phyloP scores from a whole-genome alignment of 2,329 filamentous ascomycete species.

The Bisporella sp. region DNA sequence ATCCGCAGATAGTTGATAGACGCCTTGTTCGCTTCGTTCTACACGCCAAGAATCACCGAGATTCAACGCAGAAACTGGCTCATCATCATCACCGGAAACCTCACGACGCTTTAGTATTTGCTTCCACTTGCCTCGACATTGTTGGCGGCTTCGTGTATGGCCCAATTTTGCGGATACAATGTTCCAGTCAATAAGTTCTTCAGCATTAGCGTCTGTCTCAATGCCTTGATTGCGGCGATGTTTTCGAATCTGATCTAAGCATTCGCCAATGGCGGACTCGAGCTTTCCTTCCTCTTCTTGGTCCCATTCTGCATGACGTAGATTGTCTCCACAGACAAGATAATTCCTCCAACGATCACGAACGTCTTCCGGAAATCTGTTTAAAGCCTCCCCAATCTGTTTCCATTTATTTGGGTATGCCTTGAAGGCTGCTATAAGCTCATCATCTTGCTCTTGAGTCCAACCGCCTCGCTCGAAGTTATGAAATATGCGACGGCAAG shows the following conservation, averaged over 20 bases:
- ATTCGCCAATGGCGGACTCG: slow-evolving; percentile 41
- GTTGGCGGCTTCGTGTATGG: slow-evolving; percentile 54
- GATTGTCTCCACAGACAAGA: slow-evolving; percentile 48
- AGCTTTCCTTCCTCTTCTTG: slow-evolving; percentile 45
- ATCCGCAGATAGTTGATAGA: slow-evolving; percentile 34
- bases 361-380: slow-evolving; percentile 57
- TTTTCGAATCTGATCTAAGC: slow-evolving; percentile 41
- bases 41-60: slow-evolving; percentile 34
- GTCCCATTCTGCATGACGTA: slow-evolving; percentile 49
- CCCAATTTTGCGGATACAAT: slow-evolving; percentile 56
- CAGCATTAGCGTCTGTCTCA: slow-evolving; percentile 34
- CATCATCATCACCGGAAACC: slow-evolving; percentile 12
- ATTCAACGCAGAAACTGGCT: slow-evolving; percentile 5
- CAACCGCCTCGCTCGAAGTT: slow-evolving; percentile 56
- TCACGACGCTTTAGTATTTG: slow-evolving; percentile 31
- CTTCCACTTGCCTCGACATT: slow-evolving; percentile 64
- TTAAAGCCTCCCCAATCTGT: slow-evolving; percentile 52
- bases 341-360: slow-evolving; percentile 67
- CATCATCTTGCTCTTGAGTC: slow-evolving; percentile 51
- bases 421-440: slow-evolving; percentile 42
- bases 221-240: slow-evolving; percentile 20
- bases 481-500: slow-evolving; percentile 57
- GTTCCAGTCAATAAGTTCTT: slow-evolving; percentile 57
- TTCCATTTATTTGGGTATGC: slow-evolving; percentile 47
- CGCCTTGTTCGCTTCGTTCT: slow-evolving; percentile 36